Base-by-base conservation (phyloP, 768 basidiomycete species). In the Pleurotus sapidus region DNA sequence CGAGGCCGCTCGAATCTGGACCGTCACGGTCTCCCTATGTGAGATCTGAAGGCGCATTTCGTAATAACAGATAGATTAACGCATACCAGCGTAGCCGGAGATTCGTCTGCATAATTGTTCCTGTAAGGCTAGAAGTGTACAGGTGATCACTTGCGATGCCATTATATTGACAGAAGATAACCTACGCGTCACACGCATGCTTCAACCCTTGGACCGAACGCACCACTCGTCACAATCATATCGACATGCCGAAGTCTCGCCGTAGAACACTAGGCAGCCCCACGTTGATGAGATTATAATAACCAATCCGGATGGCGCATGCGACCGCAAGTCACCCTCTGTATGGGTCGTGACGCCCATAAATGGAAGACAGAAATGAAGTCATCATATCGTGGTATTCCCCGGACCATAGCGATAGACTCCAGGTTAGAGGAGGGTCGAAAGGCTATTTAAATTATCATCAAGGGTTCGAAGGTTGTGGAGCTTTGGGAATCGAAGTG, bases 271-370 rank as follows among this genome's bases (percentile, higher is more conserved):
- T 39, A 39, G 17, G 51, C 12, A 12, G 42, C n/a, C 39, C 39
- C 51, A 54, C 51, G 51, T 18, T 38, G 51, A 54, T 42, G 51
- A 38, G 51, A 54, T 24, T 37, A 54, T 54, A 40, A 23, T 54
- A 24, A 54, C 51, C 38, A 54, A 6, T 54, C 42, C 15, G 51
- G 51, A 54, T n/a, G 15, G 37, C 39, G 51, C 51, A 42, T 54
- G 51, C 51, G 20, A 40, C 9, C 39, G 39, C 18, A 18, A 54
- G 24, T 17, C 14, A n/a, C 51, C 42, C 42, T n/a, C 15, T 5
- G n/a, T 17, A 45, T 23, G 42, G 42, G 42, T 8, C 42, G 20
- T 12, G 42, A 45, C 20, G 20, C 42, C 42, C 42, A 23, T 9
- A 45, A 23, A 23, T 23, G n/a, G 39, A 18, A 42, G 27, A 54